Evolutionary conservation across 2,329 filamentous ascomycete species (phyloP), one percentile per base, ranked within the genome.

Genomic region (Beauveria bassiana): DNA sequence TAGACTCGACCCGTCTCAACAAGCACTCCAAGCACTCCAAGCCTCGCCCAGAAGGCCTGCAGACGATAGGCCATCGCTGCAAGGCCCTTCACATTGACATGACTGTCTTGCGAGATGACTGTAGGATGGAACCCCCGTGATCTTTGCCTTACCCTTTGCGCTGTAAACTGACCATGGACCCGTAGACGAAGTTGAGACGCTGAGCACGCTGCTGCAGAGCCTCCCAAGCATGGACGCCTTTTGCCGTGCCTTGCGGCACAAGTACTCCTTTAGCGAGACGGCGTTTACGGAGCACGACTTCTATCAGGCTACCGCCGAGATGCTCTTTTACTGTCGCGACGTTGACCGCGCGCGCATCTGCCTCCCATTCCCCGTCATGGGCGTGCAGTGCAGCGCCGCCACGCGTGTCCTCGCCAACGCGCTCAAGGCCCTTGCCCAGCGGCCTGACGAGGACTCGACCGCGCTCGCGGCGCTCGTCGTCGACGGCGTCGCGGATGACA

Each of bases 331-430:
- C 61, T 78, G 78, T 61, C 76, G 78, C 46, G 74, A 77, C 24
- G 69, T 80, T 61, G 72, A 76, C 6, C 72, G 79, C 3, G 67
- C 82, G n/a, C 78, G 79, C 47, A 68, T 83, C 24, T 80, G 77
- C 63, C 74, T 83, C 5, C 81, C 81, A 3, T 81, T 81, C 62
- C 79, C 81, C 65, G 71, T 83, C 9, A 74, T 81, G 12, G 78
- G 76, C 18, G 71, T 72, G 10, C 72, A 77, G 62, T 78, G 75
- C 63, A 74, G 74, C 61, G 77, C 79, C 49, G 75, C 79, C 20
- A 83, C 79, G 10, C 75, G 79, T 65, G 76, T 83, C n/a, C 70
- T 83, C 18, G 80, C 79, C 57, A 82, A 81, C 61, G 80, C 77
- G 3, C 70, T 83, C 62, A 79, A 79, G 63, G 78, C 77, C 3